Evolutionary conservation across 441 rosid species (phyloP).

Genomic region (Eruca vesicaria): DNA sequence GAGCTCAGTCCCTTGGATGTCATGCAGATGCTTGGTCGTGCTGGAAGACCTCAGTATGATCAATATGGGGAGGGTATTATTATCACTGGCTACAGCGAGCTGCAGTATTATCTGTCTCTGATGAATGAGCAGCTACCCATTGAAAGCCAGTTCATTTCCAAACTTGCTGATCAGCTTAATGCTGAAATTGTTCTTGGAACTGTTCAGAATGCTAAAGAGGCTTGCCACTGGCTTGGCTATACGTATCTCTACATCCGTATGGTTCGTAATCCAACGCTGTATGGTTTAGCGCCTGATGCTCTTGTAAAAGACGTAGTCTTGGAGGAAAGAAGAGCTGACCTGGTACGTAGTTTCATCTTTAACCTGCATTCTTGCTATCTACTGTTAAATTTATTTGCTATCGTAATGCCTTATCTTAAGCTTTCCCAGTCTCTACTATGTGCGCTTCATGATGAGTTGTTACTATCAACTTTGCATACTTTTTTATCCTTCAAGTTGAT

Average conservation of each 20-base stretch:
- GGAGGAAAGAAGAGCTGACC: constrained; percentile 89
- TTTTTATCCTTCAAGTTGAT: constrained; percentile 11
- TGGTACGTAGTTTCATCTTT: constrained; percentile 46
- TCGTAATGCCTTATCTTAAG: neutral
- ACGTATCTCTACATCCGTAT: constrained; percentile 74
- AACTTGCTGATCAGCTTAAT: constrained; percentile 89
- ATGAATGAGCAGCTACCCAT: constrained; percentile 93
- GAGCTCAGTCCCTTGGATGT: constrained; percentile 84
- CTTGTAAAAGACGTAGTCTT: constrained; percentile 55
- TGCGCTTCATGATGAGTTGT: constrained; percentile 8
- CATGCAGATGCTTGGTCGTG: constrained; percentile 98
- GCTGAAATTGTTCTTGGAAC: constrained; percentile 94
- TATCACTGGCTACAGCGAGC: constrained; percentile 75
- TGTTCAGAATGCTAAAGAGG: constrained; percentile 85
- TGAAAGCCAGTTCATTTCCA: constrained; percentile 89
- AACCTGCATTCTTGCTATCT: constrained; percentile 3
- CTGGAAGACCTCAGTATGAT: constrained; percentile 91
- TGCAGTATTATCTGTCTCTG: constrained; percentile 72
- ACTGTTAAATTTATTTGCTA: neutral
- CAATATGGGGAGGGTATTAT: constrained; percentile 82
- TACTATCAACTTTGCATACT: neutral
- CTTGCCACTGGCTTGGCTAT: constrained; percentile 86
- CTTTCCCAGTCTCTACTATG: neutral
- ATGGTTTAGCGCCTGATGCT: constrained; percentile 76
- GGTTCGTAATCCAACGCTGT: constrained; percentile 72